A percentile compares a stretch with the other conserved stretches of the same genome.
Evolutionary conservation across 169 alveolate species (phyloP).

Genomic region (Cryptosporidium canis): DNA sequence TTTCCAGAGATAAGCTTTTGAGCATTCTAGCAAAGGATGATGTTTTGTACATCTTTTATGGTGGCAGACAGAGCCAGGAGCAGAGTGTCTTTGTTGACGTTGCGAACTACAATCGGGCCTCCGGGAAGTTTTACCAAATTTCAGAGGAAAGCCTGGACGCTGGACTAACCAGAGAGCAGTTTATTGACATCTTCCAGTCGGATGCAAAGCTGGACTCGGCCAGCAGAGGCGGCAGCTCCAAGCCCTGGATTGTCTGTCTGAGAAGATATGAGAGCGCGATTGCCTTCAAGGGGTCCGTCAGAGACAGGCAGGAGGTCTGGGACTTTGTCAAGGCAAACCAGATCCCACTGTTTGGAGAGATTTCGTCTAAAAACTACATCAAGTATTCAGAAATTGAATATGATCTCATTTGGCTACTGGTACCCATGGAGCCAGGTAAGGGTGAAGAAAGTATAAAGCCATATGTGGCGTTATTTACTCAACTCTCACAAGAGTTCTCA

Average conservation of each 20-base stretch:
- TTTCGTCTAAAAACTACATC: slow-evolving; percentile 35
- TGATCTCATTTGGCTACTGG: slow-evolving; percentile 62
- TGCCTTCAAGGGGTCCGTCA: neutral
- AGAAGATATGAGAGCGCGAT: slow-evolving; percentile 33
- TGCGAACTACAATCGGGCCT: slow-evolving; percentile 53
- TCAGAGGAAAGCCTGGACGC: neutral
- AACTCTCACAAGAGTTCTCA: slow-evolving; percentile 35
- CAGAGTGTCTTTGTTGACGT: slow-evolving; percentile 1
- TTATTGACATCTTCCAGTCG: neutral
- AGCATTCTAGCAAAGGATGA: slow-evolving; percentile 2
- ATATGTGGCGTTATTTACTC: slow-evolving; percentile 8
- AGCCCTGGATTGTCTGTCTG: slow-evolving; percentile 38
- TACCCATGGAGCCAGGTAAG: slow-evolving; percentile 68
- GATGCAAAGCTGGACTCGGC: neutral
- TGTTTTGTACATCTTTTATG: slow-evolving; percentile 29
- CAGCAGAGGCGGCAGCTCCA: neutral
- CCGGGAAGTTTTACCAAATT: slow-evolving; percentile 49
- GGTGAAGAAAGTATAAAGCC: slow-evolving; percentile 60
- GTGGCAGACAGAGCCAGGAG: neutral
- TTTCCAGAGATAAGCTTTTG: neutral
- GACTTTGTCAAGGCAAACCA: slow-evolving; percentile 20
- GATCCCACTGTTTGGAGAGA: slow-evolving; percentile 66
- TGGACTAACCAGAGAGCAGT: neutral
- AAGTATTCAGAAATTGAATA: slow-evolving; percentile 44
- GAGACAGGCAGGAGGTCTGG: neutral